Evolutionary conservation across 352 stramenopile species (phyloP), one percentile per base, ranked within the genome.

Genomic region (Pythium folliculosum): DNA sequence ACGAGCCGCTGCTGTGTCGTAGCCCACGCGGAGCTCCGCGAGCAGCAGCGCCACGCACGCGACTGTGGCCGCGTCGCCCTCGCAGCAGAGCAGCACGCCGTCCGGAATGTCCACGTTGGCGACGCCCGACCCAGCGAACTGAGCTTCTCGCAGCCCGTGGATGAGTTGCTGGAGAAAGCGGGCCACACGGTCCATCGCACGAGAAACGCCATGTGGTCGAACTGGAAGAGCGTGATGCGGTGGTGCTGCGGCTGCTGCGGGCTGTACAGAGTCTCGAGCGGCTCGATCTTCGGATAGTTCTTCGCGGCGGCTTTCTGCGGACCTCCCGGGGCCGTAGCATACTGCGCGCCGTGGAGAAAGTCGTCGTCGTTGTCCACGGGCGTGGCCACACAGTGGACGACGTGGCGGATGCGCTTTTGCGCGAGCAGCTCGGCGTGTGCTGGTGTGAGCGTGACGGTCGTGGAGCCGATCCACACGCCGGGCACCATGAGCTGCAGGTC

Each of bases 401-500:
- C 27, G 50, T 75, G 67, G 52, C 51, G 56, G 43, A 75, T 75
- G 22, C 60, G 59, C 30, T 63, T 68, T 2, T 27, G 10, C 17
- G 45, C 35, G 17, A 69, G 43, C 6, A 67, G 59, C 22, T 67
- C 43, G 0, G 60, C 27, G 48, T 71, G 50, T 27, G 50, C 10
- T 25, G 48, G 64, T 40, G 55, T 23, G 30, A 81, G 30, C 14
- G 74, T 78, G 22, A 65, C 50, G 14, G 17, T 13, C 1, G 48
- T 60, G 0, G 77, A 84, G 0, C 77, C 72, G 49, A 82, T 74
- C 71, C 69, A 84, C 1, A 80, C 40, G 0, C 65, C 54, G 0
- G 75, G 75, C 22, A 77, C 47, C 3, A 82, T 72, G 21, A 84
- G 51, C 22, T 79, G 69, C 25, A 84, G 60, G 38, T 80, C 67